Base-by-base conservation (phyloP, 1,139 yeast genomes). In the Lodderomyces parapsilosis region DNA sequence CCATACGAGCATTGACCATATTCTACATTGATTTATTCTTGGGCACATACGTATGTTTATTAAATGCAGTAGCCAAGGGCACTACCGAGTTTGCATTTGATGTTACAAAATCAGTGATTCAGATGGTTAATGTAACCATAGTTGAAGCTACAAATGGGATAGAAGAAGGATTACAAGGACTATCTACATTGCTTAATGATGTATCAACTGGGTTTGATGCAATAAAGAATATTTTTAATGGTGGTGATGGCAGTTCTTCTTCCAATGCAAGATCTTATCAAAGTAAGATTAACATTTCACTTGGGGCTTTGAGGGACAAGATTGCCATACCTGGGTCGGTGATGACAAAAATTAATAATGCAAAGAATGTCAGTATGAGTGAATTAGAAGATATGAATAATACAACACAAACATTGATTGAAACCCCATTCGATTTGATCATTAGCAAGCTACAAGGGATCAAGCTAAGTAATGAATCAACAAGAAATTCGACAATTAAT, bases 31-130 rank as follows among this genome's bases (percentile, higher is more conserved):
- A 88, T 35, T 55, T 91, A 49, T 76, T 86, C 41, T 63, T 90
- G 7, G 98, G 97, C 0, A 91, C 98, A 0, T 87, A 86, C 61
- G 82, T 87, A 0, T 93, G 99, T 63, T 67, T 93, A 19, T 61
- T 89, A 6, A 80, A 86, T 0, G 83, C 94, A 5, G 78, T 91
- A 0, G 68, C 90, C 7, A 81, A 80, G 51, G 88, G 93, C 2
- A 75, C 88, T 0, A 84, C 85, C 1, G 81, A 81, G 49, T 80
- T 81, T 34, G 95, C 95, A 0, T 61, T 86, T 1, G 87, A 88
- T 56, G 78, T 90, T 0, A 80, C 94, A 0, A 87, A 83, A 53
- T 59, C 75, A 1, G 66, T 87, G 2, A 70, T 89, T 4, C 57
- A 62, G 7, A 68, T 74, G 25, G 86, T 88, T 1, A 87, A 90